Evolutionary conservation across 352 stramenopile genomes (phyloP).

Genomic region (Phytophthora syringae): DNA sequence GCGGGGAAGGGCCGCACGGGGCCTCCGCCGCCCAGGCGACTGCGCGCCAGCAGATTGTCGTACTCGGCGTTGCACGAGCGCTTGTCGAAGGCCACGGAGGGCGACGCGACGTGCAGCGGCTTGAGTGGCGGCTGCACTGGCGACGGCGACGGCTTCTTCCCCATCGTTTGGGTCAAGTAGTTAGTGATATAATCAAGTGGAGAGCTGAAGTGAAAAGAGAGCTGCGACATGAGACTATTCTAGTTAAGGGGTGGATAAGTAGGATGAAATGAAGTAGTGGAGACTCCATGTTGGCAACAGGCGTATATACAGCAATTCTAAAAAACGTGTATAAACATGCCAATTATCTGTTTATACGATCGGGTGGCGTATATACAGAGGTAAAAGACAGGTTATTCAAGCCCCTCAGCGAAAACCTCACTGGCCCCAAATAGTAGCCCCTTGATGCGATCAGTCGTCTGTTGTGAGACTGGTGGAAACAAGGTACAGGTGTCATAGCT

Average conservation of each 20-base stretch:
- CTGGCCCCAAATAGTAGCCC: no score
- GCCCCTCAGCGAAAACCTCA: no score
- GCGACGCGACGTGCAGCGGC: constrained; percentile 25
- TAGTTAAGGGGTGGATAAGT: neutral
- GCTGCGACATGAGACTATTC: neutral
- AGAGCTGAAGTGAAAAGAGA: neutral
- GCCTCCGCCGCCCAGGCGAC: constrained; percentile 11
- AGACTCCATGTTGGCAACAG: no score
- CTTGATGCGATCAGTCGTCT: no score
- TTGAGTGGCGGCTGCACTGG: constrained; percentile 7
- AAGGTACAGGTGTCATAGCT: no score
- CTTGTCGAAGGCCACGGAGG: constrained; percentile 28
- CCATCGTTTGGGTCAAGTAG: no score
- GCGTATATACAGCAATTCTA: no score
- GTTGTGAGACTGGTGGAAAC: no score
- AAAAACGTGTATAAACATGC: no score
- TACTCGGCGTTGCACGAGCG: constrained; percentile 26
- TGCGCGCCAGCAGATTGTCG: constrained; percentile 32
- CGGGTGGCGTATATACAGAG: no score
- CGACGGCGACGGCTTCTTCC: neutral
- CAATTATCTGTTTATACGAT: no score
- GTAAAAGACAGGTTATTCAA: no score
- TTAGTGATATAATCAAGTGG: neutral
- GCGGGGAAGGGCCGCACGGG: constrained; percentile 26
- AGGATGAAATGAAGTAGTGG: neutral